Percentiles rank a stretch among this genome's conserved stretches.
These are phyloP conservation scores for Tephrocybe sp. DNA, from an alignment of 768 basidiomycete genomes.

Conservation along the genomic window DNA sequence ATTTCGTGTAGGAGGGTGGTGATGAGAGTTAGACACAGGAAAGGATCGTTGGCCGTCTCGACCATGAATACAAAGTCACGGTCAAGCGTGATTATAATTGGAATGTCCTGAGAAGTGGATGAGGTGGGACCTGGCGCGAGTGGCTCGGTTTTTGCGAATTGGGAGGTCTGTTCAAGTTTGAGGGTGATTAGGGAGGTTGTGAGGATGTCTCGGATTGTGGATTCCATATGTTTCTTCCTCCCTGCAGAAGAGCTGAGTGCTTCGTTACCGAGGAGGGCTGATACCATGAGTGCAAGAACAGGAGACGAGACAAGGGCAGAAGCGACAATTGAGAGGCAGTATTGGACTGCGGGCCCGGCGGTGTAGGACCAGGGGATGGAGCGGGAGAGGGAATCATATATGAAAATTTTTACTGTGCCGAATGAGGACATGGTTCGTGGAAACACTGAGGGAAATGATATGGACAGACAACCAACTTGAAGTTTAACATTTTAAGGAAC, in stretches of 20 bases:
- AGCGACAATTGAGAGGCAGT: not conserved
- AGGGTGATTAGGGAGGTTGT: not conserved
- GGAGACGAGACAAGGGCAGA: not conserved
- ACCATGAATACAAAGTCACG: not conserved
- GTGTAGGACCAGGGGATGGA: not conserved
- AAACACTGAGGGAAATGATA: no score
- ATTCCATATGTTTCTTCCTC: no score
- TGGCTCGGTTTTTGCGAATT: not conserved
- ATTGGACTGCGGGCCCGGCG: not conserved
- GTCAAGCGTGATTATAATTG: not conserved
- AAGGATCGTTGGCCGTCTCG: not conserved
- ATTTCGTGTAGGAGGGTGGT: not conserved
- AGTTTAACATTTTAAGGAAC: no score
- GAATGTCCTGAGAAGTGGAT: not conserved
- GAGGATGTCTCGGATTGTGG: not conserved
- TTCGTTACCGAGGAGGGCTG: not conserved
- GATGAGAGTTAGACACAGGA: not conserved
- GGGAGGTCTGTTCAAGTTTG: not conserved
- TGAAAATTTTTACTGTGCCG: not conserved
- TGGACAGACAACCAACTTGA: no score
- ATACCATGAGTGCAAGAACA: not conserved
- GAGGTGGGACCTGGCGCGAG: no score
- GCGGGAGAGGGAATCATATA: not conserved
- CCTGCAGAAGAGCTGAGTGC: not conserved
- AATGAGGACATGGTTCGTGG: not conserved